These are phyloP conservation scores for Bathelium albidoporum DNA, from an alignment of 495 filamentous ascomycete genomes.

Conservation along the genomic window DNA sequence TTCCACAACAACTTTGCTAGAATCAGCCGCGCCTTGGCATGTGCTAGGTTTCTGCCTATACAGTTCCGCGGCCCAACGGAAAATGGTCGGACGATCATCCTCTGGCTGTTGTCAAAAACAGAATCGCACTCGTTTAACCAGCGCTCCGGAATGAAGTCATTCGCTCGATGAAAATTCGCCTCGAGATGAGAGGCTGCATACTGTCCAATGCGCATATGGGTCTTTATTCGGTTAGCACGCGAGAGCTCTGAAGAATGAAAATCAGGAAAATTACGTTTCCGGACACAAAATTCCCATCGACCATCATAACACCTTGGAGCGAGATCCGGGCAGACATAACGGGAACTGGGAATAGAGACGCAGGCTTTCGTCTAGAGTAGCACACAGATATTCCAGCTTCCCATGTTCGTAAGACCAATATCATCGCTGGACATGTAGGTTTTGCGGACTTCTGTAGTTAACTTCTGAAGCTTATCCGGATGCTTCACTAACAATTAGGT, in stretches of 20 bases:
- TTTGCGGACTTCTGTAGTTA: constrained; percentile 43
- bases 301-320: constrained; percentile 28
- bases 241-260: no score
- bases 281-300: constrained; percentile 39
- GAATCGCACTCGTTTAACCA: background rate
- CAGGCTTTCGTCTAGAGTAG: constrained; percentile 48
- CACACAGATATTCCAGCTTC: constrained; percentile 44
- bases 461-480: constrained; percentile 26
- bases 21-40: constrained; percentile 20
- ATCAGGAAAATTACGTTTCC: constrained; percentile 18
- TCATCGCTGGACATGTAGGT: constrained; percentile 40
- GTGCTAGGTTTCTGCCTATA: constrained; percentile 14
- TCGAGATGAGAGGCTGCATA: constrained; percentile 38
- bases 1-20: constrained; percentile 16
- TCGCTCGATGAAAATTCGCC: constrained; percentile 32
- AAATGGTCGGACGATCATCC: constrained; percentile 7
- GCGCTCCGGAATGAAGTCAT: constrained; percentile 9
- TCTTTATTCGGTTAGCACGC: background rate
- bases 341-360: constrained; percentile 49
- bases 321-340: constrained; percentile 37
- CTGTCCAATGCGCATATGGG: constrained; percentile 29
- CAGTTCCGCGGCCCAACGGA: constrained; percentile 7
- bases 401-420: constrained; percentile 37
- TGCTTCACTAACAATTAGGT: constrained; percentile 33
- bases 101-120: constrained; percentile 1